Base-by-base conservation (phyloP, 805 yeast genomes). In the Lipomyces yamadae region DNA sequence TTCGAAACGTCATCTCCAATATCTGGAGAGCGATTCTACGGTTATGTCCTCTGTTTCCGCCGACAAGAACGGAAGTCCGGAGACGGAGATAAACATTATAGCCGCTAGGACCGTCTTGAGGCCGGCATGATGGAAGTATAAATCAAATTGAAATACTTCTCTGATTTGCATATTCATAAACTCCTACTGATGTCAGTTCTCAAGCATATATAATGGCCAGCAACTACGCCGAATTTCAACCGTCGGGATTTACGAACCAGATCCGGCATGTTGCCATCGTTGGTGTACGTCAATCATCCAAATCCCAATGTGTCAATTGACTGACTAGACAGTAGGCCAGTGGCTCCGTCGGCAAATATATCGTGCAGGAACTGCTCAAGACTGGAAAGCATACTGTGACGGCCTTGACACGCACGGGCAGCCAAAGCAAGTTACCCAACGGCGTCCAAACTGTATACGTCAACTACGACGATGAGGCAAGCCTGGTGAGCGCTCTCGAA, bases 371-470 rank as follows among this genome's bases (percentile, higher is more conserved):
- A 24, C 35, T 59, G 33, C 29, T 59, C 63, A 48, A 48, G 18
- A 53, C 60, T n/a, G 39, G 60, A 15, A 59, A 59, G 39, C 62
- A 59, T 18, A 45, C 35, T 30, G 60, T 59, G 33, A 59, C 62
- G 11, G 62, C 62, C 30, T 13, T 59, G 18, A 30, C 62, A 5
- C 62, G 62, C 35, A 5, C 58, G 11, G 60, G 48, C 18, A 59
- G 62, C 60, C 52, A 45, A 34, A 59, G 62, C 54, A n/a, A 54
- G 61, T 15, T 59, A 13, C 32, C 63, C 30, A n/a, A 45, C 5
- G 62, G 63, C 24, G 39, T 59, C 34, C n/a, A 56, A 6, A 1
- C 18, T 15, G 35, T 59, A 33, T 13, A 52, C 39, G 61, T 59
- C 18, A 34, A 59, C 3, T 59, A 59, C 62, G 60, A 59, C 32